A percentile compares a stretch with the other conserved stretches of the same genome.
Evolutionary conservation across 192 early-diverging fungal genomes (phyloP).

Genomic region (Rhizophagus clarus): DNA sequence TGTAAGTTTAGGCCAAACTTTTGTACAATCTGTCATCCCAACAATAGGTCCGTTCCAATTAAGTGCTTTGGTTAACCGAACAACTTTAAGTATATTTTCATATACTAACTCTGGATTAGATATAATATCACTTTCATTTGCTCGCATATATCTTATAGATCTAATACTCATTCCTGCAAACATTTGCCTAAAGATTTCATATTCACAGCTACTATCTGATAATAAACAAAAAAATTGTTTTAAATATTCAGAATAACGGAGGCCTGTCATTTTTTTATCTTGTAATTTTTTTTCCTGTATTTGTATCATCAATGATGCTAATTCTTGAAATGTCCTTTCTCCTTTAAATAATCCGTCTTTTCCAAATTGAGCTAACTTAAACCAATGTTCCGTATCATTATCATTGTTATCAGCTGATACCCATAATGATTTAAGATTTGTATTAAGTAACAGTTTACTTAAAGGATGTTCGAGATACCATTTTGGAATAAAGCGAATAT

Average conservation of each 20-base stretch:
- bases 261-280: background rate
- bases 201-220: background rate
- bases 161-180: background rate
- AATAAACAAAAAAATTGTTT: background rate
- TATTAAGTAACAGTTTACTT: background rate
- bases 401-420: background rate
- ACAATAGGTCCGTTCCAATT: background rate
- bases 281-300: background rate
- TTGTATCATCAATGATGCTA: background rate
- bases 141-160: background rate
- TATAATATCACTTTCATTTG: background rate
- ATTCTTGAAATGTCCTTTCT: background rate
- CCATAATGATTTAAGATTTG: background rate
- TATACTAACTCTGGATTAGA: background rate
- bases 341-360: background rate
- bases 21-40: background rate
- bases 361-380: background rate
- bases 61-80: background rate
- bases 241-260: background rate
- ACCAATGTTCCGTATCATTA: background rate
- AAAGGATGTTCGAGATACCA: background rate
- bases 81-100: background rate
- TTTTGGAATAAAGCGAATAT: background rate
- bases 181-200: background rate
- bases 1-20: background rate